Conservation (phyloP, 129 eudicot genomes). For the Tagetes erecta region DNA sequence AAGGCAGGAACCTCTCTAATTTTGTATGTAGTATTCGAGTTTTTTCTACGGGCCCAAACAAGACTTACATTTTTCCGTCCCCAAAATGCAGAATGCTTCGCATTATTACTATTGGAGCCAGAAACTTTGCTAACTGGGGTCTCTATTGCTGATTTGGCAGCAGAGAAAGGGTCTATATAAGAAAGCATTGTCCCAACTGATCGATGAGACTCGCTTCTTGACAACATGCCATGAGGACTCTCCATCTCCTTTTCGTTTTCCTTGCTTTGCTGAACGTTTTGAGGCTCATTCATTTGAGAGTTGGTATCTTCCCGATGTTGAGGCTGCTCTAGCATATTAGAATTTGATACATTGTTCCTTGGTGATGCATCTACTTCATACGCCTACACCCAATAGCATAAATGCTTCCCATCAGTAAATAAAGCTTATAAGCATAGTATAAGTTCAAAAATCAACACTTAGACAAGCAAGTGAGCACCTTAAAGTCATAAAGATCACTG, state of each 20-base stretch:
- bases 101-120: slow-evolving; percentile 48
- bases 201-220: too few species aligned
- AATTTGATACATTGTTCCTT: slow-evolving; percentile 36
- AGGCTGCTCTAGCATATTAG: slow-evolving; percentile 42
- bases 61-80: slow-evolving; percentile 69
- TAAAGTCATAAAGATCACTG: slow-evolving; percentile 88
- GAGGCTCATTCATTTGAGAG: slow-evolving; percentile 42
- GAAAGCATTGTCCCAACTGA: too few species aligned
- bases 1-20: background rate
- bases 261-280: slow-evolving; percentile 32
- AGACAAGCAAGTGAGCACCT: slow-evolving; percentile 48
- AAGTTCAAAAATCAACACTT: background rate
- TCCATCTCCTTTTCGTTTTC: slow-evolving; percentile 48
- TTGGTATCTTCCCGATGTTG: slow-evolving; percentile 38
- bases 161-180: slow-evolving; percentile 14
- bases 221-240: slow-evolving; percentile 29
- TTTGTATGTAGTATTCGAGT: background rate
- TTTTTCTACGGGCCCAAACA: background rate
- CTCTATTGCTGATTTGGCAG: slow-evolving; percentile 53
- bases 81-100: slow-evolving; percentile 74
- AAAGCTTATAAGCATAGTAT: too few species aligned
- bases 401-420: too few species aligned
- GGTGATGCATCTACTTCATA: slow-evolving; percentile 76
- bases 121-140: slow-evolving; percentile 49
- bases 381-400: slow-evolving; percentile 37